These are phyloP conservation scores for Kingdonia uniflora DNA, from an alignment of 164 flowering plant species.

Conservation along the genomic window DNA sequence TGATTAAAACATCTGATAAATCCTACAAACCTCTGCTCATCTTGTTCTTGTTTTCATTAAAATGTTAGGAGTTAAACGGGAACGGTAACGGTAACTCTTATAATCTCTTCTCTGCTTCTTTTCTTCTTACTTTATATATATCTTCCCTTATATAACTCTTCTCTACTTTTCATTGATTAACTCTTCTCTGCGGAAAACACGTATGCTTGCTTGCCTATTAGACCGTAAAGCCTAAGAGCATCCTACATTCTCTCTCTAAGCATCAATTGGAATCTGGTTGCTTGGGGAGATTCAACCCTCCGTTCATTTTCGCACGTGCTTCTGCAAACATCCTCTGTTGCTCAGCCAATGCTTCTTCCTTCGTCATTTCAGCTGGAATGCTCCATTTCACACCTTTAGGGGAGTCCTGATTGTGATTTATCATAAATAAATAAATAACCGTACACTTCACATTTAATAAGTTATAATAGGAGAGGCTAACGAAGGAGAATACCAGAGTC, in stretches of 20 bases:
- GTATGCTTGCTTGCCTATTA: too few species aligned
- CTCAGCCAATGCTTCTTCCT: conserved; percentile 92
- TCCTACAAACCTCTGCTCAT: too few species aligned
- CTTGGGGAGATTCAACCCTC: conserved; percentile 41
- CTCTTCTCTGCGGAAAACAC: too few species aligned
- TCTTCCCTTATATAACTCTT: too few species aligned
- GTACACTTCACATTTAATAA: background rate
- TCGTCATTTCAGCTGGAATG: conserved; percentile 83
- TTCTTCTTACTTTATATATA: too few species aligned
- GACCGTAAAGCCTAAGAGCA: too few species aligned
- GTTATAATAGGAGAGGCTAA: background rate
- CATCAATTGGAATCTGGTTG: conserved; percentile 45
- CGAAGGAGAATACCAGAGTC: conserved; percentile 45
- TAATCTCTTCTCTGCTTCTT: too few species aligned
- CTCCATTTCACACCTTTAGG: conserved; percentile 63
- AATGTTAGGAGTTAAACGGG: too few species aligned
- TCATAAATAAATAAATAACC: background rate
- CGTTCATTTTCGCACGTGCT: conserved; percentile 97
- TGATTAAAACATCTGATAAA: too few species aligned
- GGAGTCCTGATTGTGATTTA: conserved; percentile 42
- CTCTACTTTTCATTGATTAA: too few species aligned
- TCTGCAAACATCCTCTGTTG: conserved; percentile 99
- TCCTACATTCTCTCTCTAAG: conserved; percentile 28
- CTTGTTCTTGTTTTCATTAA: too few species aligned
- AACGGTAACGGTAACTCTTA: too few species aligned